Evolutionary conservation across 208 protist genomes (phyloP).

Genomic region (Trypanosoma rangeli): DNA sequence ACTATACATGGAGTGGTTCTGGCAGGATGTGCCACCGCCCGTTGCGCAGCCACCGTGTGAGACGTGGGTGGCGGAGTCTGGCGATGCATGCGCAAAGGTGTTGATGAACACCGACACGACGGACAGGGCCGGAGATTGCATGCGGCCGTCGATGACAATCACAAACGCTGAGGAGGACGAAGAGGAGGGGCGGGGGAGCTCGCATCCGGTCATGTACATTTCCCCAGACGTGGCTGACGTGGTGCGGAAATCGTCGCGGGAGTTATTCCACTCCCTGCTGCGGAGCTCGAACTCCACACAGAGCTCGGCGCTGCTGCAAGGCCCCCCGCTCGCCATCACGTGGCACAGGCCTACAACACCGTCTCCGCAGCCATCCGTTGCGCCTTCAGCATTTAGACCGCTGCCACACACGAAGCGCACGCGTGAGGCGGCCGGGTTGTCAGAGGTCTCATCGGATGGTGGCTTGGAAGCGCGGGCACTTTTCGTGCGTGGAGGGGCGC

Average conservation of each 20-base stretch:
- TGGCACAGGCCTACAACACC: constrained; percentile 11
- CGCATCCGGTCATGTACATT: constrained; percentile 13
- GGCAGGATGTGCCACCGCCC: background rate
- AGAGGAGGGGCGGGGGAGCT: background rate
- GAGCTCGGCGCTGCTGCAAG: background rate
- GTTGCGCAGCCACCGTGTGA: background rate
- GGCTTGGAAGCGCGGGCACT: background rate
- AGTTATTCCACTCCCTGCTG: constrained; percentile 17
- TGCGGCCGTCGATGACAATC: background rate
- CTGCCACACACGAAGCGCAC: constrained; percentile 15
- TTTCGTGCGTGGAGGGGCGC: background rate
- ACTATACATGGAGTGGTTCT: background rate
- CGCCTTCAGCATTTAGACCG: constrained; percentile 4
- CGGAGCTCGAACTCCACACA: background rate
- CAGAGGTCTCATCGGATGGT: background rate
- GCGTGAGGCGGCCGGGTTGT: constrained; percentile 6
- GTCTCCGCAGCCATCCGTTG: background rate
- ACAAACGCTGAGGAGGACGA: background rate
- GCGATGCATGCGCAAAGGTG: background rate
- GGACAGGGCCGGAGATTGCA: background rate
- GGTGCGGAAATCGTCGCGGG: constrained; percentile 15
- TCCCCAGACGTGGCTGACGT: constrained; percentile 11
- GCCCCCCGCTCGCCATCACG: constrained; percentile 20
- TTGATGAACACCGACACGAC: background rate
- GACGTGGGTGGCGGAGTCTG: too few relatives aligned